Base-by-base conservation (phyloP, 495 filamentous ascomycete genomes). In the Amphirosellinia nigrospora region DNA sequence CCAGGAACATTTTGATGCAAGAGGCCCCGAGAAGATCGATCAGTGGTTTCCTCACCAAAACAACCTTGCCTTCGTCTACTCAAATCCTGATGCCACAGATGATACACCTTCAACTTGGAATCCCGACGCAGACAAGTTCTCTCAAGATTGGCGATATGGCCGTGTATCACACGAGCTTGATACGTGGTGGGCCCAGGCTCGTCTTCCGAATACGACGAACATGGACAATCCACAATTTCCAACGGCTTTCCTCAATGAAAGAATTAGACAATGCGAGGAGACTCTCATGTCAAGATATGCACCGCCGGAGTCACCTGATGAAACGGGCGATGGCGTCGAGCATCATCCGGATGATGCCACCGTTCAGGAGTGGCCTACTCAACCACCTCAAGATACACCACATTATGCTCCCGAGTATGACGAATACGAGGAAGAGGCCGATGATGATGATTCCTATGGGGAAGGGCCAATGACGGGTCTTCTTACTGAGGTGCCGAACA, bases 401-500 rank as follows among this genome's bases (percentile, higher is more conserved):
- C 72, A 78, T 53, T 79, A 79, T 48, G 78, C 72, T 39, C 79
- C 80, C 15, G 83, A 85, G 43, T 85, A 85, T 61, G 79, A 83
- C 58, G 84, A 85, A 60, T 78, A 92, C 23, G 92, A 93, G 50
- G 90, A 93, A 61, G 91, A 94, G 50, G 89, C 91, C 26, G 91
- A 93, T 28, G 94, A 97, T 64, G 92, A 94, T 73, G 91, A 92
- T 59, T 89, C 89, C 3, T 91, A 93, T 70, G 90, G 90, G 26
- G 94, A 94, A 65, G 93, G 93, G 28, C 93, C 92, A 52, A 91
- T 97, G 79, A 91, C 91, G 36, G 94, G 94, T 38, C 82, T 98
- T 5, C 79, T 98, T 46, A 97, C 94, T 5, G 94, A 97, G 77
- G 92, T 98, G 34, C 94, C 94, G n/a, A 90, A 97, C 67, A 94